Base-by-base conservation (phyloP, 2,329 filamentous ascomycete species). In the Colletotrichum tabaci region DNA sequence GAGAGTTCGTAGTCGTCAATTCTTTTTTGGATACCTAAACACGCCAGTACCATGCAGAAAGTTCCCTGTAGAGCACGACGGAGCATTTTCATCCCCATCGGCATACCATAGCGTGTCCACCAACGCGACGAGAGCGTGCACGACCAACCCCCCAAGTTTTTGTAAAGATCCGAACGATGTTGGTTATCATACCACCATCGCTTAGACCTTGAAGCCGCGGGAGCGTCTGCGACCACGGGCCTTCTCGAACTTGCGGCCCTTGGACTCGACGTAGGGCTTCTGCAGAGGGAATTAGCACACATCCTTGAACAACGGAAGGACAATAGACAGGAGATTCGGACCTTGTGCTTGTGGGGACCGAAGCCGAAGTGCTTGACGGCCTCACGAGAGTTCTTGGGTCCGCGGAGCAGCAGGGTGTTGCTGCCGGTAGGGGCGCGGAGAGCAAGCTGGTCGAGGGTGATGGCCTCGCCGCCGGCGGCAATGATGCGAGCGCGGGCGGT, bases 151-250 rank as follows among this genome's bases (percentile, higher is more conserved):
- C 68, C 30, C 40, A n/a, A 57, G 42, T 61, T 55, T 50, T 61
- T 47, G 53, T 35, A 23, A 53, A 62, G 67, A 61, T 50, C 55
- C n/a, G 12, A 61, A 15, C 55, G 18, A 55, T 35, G 44, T 62
- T 56, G 53, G 66, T 16, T 4, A 52, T 35, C 50, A 38, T 38
- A 52, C 53, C 68, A 56, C 72, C 68, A 75, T 73, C 75, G 77
- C 84, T 94, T 98, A 99, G 85, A 99, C 96, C 95, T 99, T 99
- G 95, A 99, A 99, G 91, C 97, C 96, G 83, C 94, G 92, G 82
- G 95, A 98, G 85, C 95, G 90, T 93, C 96, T 97, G 88, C 96
- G 95, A 87, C 96, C 97, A 96, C 96, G 95, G 82, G 95, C 96
- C 82, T 92, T 91, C 93, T 99, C 97, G 90, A 99, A 99, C 91